A percentile compares a stretch with the other conserved stretches of the same genome.
phyloP scores from a whole-genome alignment of 345 rosid genomes.

The Eucalyptus sp. region DNA sequence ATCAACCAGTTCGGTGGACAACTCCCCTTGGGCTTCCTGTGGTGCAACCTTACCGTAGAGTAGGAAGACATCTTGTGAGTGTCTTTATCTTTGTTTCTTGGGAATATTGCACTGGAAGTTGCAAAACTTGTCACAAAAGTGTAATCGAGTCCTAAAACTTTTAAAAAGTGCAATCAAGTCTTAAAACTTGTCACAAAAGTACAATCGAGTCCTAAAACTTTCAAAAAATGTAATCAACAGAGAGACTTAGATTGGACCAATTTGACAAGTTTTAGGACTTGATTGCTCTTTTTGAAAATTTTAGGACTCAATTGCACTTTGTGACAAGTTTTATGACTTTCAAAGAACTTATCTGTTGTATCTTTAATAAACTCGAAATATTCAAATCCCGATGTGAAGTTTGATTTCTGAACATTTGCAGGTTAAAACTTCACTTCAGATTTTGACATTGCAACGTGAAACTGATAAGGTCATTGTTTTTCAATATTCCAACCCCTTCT shows the following conservation, averaged over 20 bases:
- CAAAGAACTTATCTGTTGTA: not conserved
- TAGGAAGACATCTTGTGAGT: slow-evolving; percentile 73
- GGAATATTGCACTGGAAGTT: not conserved
- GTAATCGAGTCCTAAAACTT: not conserved
- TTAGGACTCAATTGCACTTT: not conserved
- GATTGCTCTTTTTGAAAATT: not conserved
- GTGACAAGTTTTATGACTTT: not conserved
- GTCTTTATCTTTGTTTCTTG: not conserved
- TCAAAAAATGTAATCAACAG: not conserved
- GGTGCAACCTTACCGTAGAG: slow-evolving; percentile 84
- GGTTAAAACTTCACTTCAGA: slow-evolving; percentile 93
- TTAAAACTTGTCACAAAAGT: not conserved
- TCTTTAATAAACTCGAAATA: not conserved
- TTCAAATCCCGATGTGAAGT: not conserved
- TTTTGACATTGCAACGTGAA: slow-evolving; percentile 70
- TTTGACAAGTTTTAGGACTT: not conserved
- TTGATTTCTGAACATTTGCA: slow-evolving; percentile 7
- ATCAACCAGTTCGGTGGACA: slow-evolving; percentile 88
- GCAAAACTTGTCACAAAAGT: not conserved
- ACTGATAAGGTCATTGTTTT: slow-evolving; percentile 56
- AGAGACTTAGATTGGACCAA: not conserved
- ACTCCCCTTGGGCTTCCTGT: slow-evolving; percentile 98
- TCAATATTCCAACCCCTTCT: not conserved
- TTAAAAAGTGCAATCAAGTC: too few relatives aligned
- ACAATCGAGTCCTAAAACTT: not conserved